A percentile compares a stretch with the other conserved stretches of the same genome.
These are phyloP conservation scores for Claviceps pusilla DNA, from an alignment of 2,329 filamentous ascomycete genomes.

Conservation along the genomic window DNA sequence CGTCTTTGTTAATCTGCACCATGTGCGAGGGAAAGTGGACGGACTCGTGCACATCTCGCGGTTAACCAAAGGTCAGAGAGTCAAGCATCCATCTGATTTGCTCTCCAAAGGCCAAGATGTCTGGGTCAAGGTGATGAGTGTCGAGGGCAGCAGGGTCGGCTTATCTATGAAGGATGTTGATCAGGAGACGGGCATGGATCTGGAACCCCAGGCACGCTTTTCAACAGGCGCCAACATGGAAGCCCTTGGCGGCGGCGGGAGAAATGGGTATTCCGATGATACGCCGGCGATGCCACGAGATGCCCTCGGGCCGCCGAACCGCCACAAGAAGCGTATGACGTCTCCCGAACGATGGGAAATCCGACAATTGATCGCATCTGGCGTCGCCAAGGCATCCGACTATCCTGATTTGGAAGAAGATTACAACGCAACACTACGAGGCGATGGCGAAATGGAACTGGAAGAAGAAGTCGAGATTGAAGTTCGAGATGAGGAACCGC, in stretches of 20 bases:
- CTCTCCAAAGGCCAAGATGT: constrained; percentile 67
- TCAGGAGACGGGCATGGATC: constrained; percentile 70
- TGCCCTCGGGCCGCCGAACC: constrained; percentile 30
- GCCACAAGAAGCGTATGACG: constrained; percentile 80
- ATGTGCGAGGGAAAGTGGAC: constrained; percentile 76
- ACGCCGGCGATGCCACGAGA: constrained; percentile 18
- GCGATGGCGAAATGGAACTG: constrained; percentile 75
- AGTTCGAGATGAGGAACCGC: constrained; percentile 87
- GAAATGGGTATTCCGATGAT: constrained; percentile 41
- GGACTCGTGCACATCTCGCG: constrained; percentile 89
- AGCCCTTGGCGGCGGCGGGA: constrained; percentile 50
- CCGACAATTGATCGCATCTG: constrained; percentile 86
- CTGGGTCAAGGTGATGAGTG: constrained; percentile 82
- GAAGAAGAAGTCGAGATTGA: constrained; percentile 97
- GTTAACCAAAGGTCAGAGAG: constrained; percentile 67
- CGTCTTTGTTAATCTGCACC: constrained; percentile 81
- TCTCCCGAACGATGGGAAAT: constrained; percentile 98
- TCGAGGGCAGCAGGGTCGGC: constrained; percentile 68
- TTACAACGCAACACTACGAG: constrained; percentile 73
- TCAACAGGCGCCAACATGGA: constrained; percentile 85
- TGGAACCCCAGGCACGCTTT: constrained; percentile 62
- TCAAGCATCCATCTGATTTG: constrained; percentile 84
- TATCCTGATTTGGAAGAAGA: constrained; percentile 93
- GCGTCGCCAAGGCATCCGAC: constrained; percentile 80
- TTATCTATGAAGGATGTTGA: constrained; percentile 97